Evolutionary conservation across 2,329 filamentous ascomycete genomes (phyloP).

Genomic region (Emericellopsis atlantica): DNA sequence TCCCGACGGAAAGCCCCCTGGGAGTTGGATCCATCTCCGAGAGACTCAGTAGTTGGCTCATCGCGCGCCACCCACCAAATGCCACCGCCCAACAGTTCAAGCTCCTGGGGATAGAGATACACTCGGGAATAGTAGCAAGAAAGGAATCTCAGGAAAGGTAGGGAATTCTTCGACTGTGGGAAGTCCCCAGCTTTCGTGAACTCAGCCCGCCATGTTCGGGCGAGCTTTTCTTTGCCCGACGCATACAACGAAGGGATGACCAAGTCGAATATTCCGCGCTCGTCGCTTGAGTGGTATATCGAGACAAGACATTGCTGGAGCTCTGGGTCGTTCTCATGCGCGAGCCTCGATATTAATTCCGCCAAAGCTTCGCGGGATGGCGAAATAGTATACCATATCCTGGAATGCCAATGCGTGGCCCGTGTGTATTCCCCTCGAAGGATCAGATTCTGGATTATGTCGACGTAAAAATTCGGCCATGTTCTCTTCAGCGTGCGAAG

Average conservation of each 20-base stretch:
- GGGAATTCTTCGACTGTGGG: constrained; percentile 23
- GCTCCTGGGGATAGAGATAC: constrained; percentile 23
- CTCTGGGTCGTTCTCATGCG: constrained; percentile 19
- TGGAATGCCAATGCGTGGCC: constrained; percentile 34
- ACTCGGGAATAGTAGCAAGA: constrained; percentile 28
- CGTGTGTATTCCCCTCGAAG: constrained; percentile 20
- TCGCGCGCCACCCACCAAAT: too few species aligned
- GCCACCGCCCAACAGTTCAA: constrained; percentile 1
- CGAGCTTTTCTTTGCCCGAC: constrained; percentile 28
- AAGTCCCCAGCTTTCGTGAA: constrained; percentile 26
- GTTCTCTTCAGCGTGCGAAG: constrained; percentile 22
- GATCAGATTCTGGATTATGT: constrained; percentile 29
- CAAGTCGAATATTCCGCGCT: constrained; percentile 34
- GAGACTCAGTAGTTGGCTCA: too few species aligned
- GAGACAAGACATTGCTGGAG: constrained; percentile 26
- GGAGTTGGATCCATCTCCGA: background rate
- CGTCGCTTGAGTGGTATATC: constrained; percentile 30
- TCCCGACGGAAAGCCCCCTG: constrained; percentile 31
- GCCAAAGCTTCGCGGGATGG: constrained; percentile 27
- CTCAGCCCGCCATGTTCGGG: constrained; percentile 32
- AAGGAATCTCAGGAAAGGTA: constrained; percentile 35
- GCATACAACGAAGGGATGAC: constrained; percentile 38
- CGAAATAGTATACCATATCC: constrained; percentile 27
- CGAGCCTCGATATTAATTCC: constrained; percentile 28
- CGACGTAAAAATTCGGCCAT: constrained; percentile 40